Evolutionary conservation across 495 filamentous ascomycete genomes (phyloP).

Genomic region (Penicillium parvum): DNA sequence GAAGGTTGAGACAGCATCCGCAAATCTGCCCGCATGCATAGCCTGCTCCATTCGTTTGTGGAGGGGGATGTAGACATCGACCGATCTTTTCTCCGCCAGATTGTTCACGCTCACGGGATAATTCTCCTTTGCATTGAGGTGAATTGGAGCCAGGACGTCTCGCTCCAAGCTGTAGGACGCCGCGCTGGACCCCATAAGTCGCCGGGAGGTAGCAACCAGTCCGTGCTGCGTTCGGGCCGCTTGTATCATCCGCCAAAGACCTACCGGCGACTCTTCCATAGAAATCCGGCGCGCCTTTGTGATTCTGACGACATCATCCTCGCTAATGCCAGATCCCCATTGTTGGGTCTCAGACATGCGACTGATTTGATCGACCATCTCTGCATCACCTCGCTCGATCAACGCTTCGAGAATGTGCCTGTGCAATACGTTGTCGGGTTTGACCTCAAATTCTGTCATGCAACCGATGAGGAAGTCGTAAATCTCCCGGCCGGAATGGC

Average conservation of each 20-base stretch:
- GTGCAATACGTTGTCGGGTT: slow-evolving; percentile 39
- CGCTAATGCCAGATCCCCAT: slow-evolving; percentile 33
- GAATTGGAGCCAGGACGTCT: slow-evolving; percentile 13
- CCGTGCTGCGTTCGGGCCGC: slow-evolving; percentile 33
- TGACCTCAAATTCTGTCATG: slow-evolving; percentile 33
- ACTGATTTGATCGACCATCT: slow-evolving; percentile 26
- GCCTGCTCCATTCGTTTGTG: slow-evolving; percentile 35
- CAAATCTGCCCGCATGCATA: slow-evolving; percentile 36
- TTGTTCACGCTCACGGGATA: slow-evolving; percentile 27
- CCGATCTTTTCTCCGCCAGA: slow-evolving; percentile 22
- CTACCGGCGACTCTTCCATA: slow-evolving; percentile 33
- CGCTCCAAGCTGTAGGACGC: slow-evolving; percentile 11
- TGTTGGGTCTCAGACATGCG: slow-evolving; percentile 24
- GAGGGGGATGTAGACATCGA: slow-evolving; percentile 32
- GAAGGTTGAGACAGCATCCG: too few relatives aligned
- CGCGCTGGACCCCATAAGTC: slow-evolving; percentile 30
- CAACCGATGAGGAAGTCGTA: slow-evolving; percentile 32
- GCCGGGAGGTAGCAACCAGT: slow-evolving; percentile 30
- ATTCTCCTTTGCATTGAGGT: slow-evolving; percentile 8
- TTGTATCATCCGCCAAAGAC: slow-evolving; percentile 44
- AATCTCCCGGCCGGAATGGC: slow-evolving; percentile 30
- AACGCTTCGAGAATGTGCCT: slow-evolving; percentile 40
- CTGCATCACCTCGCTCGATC: slow-evolving; percentile 34
- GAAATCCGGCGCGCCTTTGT: slow-evolving; percentile 27
- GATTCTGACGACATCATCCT: slow-evolving; percentile 25